Evolutionary conservation across 208 protist genomes (phyloP).

Genomic region (Crithidia bombi): DNA sequence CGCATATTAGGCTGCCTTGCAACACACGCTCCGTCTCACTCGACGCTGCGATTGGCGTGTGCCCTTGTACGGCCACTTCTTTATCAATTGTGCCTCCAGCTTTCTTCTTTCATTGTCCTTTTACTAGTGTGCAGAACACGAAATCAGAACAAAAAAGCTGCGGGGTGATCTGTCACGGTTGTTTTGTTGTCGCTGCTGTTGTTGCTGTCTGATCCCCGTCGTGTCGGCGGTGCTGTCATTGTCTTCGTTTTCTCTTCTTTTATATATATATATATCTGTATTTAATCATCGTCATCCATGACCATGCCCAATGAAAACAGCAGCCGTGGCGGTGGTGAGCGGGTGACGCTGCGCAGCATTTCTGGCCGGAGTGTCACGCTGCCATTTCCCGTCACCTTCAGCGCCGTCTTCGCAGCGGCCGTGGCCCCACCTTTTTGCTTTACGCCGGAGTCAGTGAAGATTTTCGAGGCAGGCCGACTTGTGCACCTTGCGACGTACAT

Average conservation of each 20-base stretch:
- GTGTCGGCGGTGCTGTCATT: too few species aligned
- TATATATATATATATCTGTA: background rate
- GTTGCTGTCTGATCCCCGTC: too few species aligned
- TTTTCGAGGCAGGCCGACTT: slow-evolving; percentile 25
- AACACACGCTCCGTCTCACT: too few species aligned
- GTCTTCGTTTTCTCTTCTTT: slow-evolving; percentile 3
- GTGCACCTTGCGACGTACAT: slow-evolving; percentile 20
- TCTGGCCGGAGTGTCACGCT: slow-evolving; percentile 45
- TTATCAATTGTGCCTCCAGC: too few species aligned
- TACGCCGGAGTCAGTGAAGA: slow-evolving; percentile 40
- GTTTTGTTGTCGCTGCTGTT: too few species aligned
- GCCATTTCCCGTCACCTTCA: slow-evolving; percentile 45
- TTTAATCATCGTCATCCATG: background rate
- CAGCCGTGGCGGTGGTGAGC: background rate
- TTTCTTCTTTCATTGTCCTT: too few species aligned
- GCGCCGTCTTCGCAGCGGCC: slow-evolving; percentile 39
- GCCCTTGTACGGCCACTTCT: too few species aligned
- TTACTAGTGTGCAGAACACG: too few species aligned
- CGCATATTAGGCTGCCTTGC: too few species aligned
- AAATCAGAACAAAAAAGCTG: too few species aligned
- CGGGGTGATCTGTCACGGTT: too few species aligned
- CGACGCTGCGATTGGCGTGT: too few species aligned
- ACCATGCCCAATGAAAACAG: background rate
- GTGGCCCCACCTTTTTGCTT: slow-evolving; percentile 41
- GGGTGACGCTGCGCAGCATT: slow-evolving; percentile 48